phyloP scores from a whole-genome alignment of 805 yeast species.

The Metschnikowia peoriensis region DNA sequence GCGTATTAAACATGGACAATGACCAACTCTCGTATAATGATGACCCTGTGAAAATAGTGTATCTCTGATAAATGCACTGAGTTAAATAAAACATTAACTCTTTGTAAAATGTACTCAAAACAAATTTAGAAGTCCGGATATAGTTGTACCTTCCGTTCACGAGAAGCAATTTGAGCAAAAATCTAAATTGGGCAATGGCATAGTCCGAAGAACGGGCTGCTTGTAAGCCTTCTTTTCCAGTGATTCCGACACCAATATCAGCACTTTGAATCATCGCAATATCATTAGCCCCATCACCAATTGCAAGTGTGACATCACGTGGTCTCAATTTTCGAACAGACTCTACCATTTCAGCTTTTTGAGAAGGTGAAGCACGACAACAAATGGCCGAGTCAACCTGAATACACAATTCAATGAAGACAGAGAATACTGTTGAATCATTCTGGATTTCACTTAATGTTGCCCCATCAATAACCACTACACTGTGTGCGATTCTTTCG shows the following conservation, averaged over 20 bases:
- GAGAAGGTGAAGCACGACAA: conserved; percentile 96
- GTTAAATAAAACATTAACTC: conserved; percentile 87
- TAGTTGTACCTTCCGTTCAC: conserved; percentile 98
- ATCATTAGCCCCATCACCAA: conserved; percentile 99
- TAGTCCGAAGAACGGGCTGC: conserved; percentile 96
- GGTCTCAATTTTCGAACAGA: conserved; percentile 71
- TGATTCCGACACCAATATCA: conserved; percentile 95
- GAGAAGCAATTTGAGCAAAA: conserved; percentile 71
- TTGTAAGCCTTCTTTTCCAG: conserved; percentile 95
- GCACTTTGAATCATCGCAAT: conserved; percentile 99
- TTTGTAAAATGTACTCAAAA: conserved; percentile 90
- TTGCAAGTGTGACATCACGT: conserved; percentile 80
- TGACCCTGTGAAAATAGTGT: conserved; percentile 87
- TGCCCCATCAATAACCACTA: conserved; percentile 91
- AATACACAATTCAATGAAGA: conserved; percentile 82
- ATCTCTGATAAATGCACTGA: conserved; percentile 83
- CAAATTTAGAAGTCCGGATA: conserved; percentile 86
- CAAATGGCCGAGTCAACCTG: conserved; percentile 88
- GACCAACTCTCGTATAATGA: conserved; percentile 96
- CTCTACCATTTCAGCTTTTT: conserved; percentile 86
- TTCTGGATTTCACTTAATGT: conserved; percentile 71
- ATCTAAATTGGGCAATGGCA: conserved; percentile 92
- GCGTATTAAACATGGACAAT: conserved; percentile 92
- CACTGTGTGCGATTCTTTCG: conserved; percentile 88
- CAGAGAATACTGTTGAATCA: conserved; percentile 67